Percentiles rank a stretch among this genome's conserved stretches.
These are phyloP conservation scores for Platanthera zijinensis DNA, from an alignment of 106 monocot genomes.

Conservation along the genomic window DNA sequence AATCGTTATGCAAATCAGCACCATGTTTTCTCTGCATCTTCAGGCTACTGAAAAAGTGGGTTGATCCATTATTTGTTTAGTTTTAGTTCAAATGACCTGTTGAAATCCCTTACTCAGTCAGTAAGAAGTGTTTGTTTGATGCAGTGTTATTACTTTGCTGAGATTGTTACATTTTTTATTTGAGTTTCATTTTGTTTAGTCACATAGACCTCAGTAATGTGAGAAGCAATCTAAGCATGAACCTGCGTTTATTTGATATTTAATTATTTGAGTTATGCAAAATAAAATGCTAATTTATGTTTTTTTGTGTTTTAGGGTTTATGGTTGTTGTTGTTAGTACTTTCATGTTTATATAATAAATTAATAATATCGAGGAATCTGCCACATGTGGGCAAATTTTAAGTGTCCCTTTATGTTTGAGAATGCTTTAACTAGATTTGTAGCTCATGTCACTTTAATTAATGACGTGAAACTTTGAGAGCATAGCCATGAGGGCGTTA, in stretches of 20 bases:
- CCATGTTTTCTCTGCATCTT: background rate
- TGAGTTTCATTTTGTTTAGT: background rate
- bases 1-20: background rate
- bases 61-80: background rate
- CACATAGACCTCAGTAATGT: background rate
- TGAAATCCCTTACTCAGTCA: background rate
- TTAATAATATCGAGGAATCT: background rate
- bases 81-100: background rate
- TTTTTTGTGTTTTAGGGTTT: background rate
- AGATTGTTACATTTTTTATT: background rate
- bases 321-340: background rate
- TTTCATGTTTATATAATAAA: background rate
- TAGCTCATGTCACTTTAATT: background rate
- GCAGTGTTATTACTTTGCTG: background rate
- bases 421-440: background rate
- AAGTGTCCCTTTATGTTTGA: background rate
- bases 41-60: background rate
- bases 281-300: background rate
- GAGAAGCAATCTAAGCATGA: background rate
- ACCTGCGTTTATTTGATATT: background rate
- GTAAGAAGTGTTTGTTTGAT: background rate
- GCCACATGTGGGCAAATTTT: background rate
- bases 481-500: background rate
- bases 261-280: background rate
- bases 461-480: background rate